phyloP scores from a whole-genome alignment of 2,329 filamentous ascomycete genomes.

The Colletotrichum sp. region DNA sequence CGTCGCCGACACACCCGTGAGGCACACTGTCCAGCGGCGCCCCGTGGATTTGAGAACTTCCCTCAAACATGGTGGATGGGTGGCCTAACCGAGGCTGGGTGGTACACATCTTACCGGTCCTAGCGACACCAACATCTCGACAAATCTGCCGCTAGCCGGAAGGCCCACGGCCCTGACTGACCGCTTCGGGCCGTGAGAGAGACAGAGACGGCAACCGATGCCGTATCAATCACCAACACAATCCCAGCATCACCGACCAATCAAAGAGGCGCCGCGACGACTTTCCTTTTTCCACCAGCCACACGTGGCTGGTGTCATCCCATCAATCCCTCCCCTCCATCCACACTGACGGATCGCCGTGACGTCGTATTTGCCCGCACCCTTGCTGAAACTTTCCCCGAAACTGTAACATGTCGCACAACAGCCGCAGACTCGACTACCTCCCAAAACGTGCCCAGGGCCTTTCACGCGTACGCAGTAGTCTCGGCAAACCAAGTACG shows the following conservation, averaged over 20 bases:
- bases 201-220: not conserved
- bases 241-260: not conserved
- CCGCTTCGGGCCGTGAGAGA: not conserved
- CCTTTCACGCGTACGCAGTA: not conserved
- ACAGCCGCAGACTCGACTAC: not conserved
- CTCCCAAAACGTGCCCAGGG: not conserved
- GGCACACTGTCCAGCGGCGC: not conserved
- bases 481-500: not conserved
- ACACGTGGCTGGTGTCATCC: slow-evolving; percentile 5
- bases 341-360: not conserved
- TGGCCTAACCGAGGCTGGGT: not conserved
- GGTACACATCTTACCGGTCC: not conserved
- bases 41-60: not conserved
- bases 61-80: not conserved
- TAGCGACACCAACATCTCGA: not conserved
- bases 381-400: slow-evolving; percentile 17
- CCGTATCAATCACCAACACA: not conserved
- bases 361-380: not conserved
- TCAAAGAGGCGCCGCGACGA: not conserved
- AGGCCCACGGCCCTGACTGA: not conserved
- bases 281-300: not conserved
- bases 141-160: not conserved
- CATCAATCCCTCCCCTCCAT: not conserved
- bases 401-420: slow-evolving; percentile 17
- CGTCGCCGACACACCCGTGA: not conserved